phyloP scores from a whole-genome alignment of 495 filamentous ascomycete species.

The Pseudevernia furfuracea region DNA sequence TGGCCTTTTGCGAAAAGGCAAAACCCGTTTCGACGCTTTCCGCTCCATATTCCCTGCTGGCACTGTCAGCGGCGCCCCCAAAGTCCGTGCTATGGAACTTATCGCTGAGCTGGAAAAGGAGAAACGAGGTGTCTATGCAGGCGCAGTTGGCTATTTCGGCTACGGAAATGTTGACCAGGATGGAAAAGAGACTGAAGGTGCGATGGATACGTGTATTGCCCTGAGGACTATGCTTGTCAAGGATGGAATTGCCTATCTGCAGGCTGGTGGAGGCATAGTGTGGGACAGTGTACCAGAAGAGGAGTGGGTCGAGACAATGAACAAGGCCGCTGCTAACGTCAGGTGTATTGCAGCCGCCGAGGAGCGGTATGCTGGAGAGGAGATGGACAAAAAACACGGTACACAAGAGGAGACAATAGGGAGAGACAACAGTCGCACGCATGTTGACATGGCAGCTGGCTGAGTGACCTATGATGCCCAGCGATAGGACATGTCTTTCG shows the following conservation, averaged over 20 bases:
- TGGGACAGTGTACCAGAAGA: constrained; percentile 92
- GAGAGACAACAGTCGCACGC: background rate
- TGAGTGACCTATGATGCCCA: background rate
- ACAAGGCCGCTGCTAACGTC: constrained; percentile 87
- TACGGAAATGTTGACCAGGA: constrained; percentile 49
- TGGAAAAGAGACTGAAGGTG: constrained; percentile 53
- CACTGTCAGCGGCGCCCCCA: constrained; percentile 88
- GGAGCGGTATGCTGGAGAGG: constrained; percentile 54
- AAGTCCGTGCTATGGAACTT: constrained; percentile 92
- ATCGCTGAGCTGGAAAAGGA: constrained; percentile 91
- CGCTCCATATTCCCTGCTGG: constrained; percentile 93
- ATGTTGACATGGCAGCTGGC: constrained; percentile 14
- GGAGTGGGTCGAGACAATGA: constrained; percentile 94
- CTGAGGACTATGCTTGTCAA: constrained; percentile 93
- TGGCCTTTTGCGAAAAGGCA: constrained; percentile 69
- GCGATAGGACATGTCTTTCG: background rate
- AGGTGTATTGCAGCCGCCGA: constrained; percentile 80
- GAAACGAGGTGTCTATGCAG: constrained; percentile 91
- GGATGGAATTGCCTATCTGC: constrained; percentile 82
- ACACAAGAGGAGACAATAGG: background rate
- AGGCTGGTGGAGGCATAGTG: constrained; percentile 95
- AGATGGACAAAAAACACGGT: constrained; percentile 22
- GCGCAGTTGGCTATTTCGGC: constrained; percentile 92
- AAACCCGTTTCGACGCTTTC: constrained; percentile 93
- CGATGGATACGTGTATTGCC: constrained; percentile 99